Conservation (phyloP, 768 basidiomycete genomes). For the Tephrocybe sp. region DNA sequence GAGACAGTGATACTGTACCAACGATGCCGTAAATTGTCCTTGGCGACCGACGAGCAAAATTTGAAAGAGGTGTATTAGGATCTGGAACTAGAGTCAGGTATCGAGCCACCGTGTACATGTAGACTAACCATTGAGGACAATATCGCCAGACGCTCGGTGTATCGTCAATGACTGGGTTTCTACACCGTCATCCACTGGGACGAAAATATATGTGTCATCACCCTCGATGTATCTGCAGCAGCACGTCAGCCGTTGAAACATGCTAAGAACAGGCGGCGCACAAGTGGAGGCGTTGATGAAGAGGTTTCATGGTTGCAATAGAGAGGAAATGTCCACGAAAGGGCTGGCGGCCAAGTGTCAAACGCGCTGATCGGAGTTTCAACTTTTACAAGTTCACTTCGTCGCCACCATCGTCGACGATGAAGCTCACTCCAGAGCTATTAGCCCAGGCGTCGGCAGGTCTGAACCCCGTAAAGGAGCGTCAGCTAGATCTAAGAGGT, state of each 20-base stretch:
- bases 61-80: slow-evolving; percentile 52
- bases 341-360: slow-evolving; percentile 9
- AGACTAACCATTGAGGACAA: slow-evolving; percentile 64
- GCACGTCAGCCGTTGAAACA: slow-evolving; percentile 14
- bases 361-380: slow-evolving; percentile 42
- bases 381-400: slow-evolving; percentile 29
- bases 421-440: slow-evolving; percentile 95
- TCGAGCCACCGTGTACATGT: neutral
- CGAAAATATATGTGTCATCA: slow-evolving; percentile 77
- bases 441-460: slow-evolving; percentile 78
- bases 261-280: slow-evolving; percentile 29
- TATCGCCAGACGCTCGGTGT: slow-evolving; percentile 73
- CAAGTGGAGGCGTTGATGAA: slow-evolving; percentile 77
- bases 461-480: slow-evolving; percentile 83
- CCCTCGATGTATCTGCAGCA: slow-evolving; percentile 64
- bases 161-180: slow-evolving; percentile 70
- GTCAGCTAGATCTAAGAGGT: slow-evolving; percentile 92
- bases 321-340: slow-evolving; percentile 18
- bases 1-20: slow-evolving; percentile 72
- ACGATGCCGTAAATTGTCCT: slow-evolving; percentile 75
- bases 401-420: slow-evolving; percentile 38
- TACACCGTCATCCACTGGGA: slow-evolving; percentile 56
- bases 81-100: slow-evolving; percentile 33
- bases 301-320: slow-evolving; percentile 52
- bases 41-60: slow-evolving; percentile 56